Percentiles rank a stretch among this genome's conserved stretches.
phyloP scores from a whole-genome alignment of 225 moss, liverwort and hornwort genomes.

The Physcomitrellopsis africana region DNA sequence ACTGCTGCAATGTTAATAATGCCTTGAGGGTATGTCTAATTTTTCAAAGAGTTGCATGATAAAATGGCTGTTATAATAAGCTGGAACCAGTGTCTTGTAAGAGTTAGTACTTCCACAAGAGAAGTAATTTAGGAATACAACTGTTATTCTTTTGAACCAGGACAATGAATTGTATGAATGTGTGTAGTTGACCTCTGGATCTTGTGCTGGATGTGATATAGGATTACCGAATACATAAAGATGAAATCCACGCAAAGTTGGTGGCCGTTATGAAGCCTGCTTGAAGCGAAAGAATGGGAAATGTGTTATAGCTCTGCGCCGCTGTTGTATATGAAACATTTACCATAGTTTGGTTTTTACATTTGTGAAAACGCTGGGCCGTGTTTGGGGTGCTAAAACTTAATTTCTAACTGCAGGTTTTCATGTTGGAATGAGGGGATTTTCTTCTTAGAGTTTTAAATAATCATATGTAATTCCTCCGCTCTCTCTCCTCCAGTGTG shows the following conservation, averaged over 20 bases:
- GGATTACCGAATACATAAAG: conserved; percentile 97
- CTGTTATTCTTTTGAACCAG: conserved; percentile 2
- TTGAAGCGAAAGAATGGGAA: neutral
- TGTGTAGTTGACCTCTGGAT: conserved; percentile 28
- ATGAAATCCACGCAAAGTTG: conserved; percentile 98
- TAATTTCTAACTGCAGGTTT: no score
- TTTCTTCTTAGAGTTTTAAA: no score
- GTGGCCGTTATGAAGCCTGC: conserved; percentile 90
- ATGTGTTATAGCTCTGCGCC: neutral
- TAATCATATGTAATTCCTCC: no score
- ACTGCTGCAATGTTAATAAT: conserved; percentile 5
- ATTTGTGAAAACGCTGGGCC: no score
- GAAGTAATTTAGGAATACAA: conserved; percentile 8
- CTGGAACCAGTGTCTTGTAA: neutral
- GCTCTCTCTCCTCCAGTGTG: no score
- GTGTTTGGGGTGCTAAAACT: no score
- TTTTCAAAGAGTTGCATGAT: conserved; percentile 17
- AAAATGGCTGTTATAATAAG: neutral
- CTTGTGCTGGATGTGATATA: conserved; percentile 50
- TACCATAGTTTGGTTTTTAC: no score
- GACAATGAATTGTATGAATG: conserved; percentile 25
- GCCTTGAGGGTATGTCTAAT: neutral
- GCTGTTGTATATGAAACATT: neutral
- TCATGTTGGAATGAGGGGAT: no score
- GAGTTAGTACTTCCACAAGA: conserved; percentile 8